Base-by-base conservation (phyloP, 441 rosid species). In the Hypseocharis bilobata region DNA sequence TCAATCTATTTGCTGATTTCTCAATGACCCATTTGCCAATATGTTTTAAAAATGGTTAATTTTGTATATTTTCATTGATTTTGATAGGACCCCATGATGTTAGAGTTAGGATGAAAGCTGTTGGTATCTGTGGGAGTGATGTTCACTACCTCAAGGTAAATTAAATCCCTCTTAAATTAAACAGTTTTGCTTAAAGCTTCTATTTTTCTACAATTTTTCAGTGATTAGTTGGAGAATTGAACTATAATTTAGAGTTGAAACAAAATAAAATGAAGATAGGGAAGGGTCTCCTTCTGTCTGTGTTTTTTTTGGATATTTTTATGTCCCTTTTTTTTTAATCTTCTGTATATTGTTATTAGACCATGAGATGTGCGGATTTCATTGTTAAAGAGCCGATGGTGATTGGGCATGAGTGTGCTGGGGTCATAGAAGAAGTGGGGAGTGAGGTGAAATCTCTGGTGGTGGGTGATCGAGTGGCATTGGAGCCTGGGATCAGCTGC, bases 81-180 rank as follows among this genome's bases (percentile, higher is more conserved):
- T 19, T 49, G 1, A n/a, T 62, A 92, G 96, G 96, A 69, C 87
- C 96, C 38, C 78, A 77, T 78, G 95, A 88, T 85, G 98, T 84
- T 49, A 81, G 86, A 69, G 87, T 93, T 60, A 76, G 77, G 78
- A 88, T 93, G 88, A 93, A 93, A 68, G 97, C 97, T 63, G 97
- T 93, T 73, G 97, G 96, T 27, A 85, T 90, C 19, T 87, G 96
- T 64, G 93, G 95, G 73, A 93, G 98, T 77, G 97, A 93, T 84
- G 98, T 93, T 80, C 97, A 88, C 64, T 85, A 73, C 67, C 89
- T 90, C 70, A 93, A 90, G 97, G 97, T 88, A 69, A 40, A 58
- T 26, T 0, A 7, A 30, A 17, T 49, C 55, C 17, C 55, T 49
- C 4, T 47, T 47, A 16, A 3, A n/a, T 47, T 47, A 1, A 17